Evolutionary conservation across 2,329 filamentous ascomycete genomes (phyloP).

Genomic region (Eurotiales sp.): DNA sequence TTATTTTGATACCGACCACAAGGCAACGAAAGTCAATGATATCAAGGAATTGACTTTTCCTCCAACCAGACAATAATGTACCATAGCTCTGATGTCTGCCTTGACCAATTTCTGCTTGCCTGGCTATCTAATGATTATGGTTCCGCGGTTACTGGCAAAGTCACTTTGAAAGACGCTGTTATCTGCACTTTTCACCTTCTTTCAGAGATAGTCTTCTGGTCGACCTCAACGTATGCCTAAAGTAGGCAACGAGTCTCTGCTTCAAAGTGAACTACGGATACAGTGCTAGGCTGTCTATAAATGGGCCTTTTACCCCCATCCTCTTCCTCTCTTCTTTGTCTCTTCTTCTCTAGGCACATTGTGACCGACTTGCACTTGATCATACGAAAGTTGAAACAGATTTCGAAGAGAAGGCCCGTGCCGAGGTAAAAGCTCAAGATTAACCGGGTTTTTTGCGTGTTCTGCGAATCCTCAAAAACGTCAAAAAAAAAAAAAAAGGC

Average conservation of each 20-base stretch:
- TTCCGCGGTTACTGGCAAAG: background rate
- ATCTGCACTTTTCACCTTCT: too few relatives aligned
- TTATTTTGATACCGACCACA: background rate
- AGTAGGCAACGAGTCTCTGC: constrained; percentile 2
- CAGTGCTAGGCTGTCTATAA: background rate
- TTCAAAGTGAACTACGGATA: background rate
- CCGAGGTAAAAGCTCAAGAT: constrained; percentile 14
- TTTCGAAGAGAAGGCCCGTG: constrained; percentile 4
- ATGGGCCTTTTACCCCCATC: background rate
- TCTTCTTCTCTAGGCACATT: constrained; percentile 2
- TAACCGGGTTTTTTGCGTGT: constrained; percentile 15
- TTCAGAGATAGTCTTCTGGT: background rate
- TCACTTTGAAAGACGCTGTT: too few relatives aligned
- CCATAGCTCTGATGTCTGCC: background rate
- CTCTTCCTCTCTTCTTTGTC: background rate
- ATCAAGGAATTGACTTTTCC: too few relatives aligned
- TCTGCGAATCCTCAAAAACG: constrained; percentile 13
- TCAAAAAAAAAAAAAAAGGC: constrained; percentile 11
- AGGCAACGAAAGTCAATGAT: background rate
- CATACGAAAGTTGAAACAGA: constrained; percentile 6
- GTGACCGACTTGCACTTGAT: constrained; percentile 8
- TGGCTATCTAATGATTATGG: background rate
- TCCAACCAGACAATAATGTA: too few relatives aligned
- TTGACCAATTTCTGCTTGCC: background rate
- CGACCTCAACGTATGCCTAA: background rate